phyloP scores from a whole-genome alignment of 1,284 basidiomycete species.

The Inonotus hispidus region DNA sequence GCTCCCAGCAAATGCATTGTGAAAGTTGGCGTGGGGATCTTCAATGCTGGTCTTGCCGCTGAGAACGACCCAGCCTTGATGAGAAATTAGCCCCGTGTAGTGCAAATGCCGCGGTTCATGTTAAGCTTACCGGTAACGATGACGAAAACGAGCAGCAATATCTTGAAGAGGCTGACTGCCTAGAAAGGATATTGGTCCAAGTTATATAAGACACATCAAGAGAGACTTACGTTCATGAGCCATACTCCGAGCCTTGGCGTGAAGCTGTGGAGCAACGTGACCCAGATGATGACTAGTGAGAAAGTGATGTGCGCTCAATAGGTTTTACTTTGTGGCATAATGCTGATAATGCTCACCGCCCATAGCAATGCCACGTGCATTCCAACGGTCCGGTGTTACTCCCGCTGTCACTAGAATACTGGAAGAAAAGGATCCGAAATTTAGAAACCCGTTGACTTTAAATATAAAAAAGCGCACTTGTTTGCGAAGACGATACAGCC shows the following conservation, averaged over 20 bases:
- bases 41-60: constrained; percentile 40
- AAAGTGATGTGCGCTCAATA: neutral
- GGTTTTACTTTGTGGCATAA: neutral
- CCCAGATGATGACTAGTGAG: constrained; percentile 37
- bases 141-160: constrained; percentile 36
- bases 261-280: constrained; percentile 42
- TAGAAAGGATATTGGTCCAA: constrained; percentile 11
- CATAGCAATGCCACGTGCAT: constrained; percentile 50
- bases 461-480: constrained; percentile 30
- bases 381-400: constrained; percentile 39
- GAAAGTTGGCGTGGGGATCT: constrained; percentile 42
- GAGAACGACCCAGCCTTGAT: constrained; percentile 30
- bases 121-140: constrained; percentile 31
- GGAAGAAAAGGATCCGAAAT: neutral
- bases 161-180: constrained; percentile 39
- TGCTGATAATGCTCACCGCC: constrained; percentile 34
- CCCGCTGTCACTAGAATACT: constrained; percentile 48
- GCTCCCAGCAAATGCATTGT: constrained; percentile 43
- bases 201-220: neutral
- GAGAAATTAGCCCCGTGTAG: neutral
- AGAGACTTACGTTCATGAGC: constrained; percentile 41
- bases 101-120: neutral
- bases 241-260: constrained; percentile 39
- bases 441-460: neutral
- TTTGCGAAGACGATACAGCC: constrained; percentile 50